These are phyloP conservation scores for Fagus crenata DNA, from an alignment of 306 rosid genomes.

Conservation along the genomic window DNA sequence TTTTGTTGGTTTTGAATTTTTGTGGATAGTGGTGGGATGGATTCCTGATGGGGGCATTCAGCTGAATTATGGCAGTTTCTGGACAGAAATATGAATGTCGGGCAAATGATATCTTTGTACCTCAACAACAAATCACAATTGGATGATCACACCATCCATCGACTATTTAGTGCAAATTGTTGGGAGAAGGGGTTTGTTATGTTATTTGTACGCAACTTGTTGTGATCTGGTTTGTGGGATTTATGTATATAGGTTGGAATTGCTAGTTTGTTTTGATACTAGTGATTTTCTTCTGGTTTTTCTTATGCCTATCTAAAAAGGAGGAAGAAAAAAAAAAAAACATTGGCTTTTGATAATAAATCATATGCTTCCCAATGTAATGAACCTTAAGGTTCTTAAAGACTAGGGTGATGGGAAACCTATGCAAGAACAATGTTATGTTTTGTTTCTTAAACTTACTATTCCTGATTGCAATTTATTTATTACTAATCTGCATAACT, in stretches of 20 bases:
- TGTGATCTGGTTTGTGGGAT: no score
- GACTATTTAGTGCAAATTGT: slow-evolving; percentile 93
- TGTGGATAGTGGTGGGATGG: no score
- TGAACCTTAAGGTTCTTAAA: neutral
- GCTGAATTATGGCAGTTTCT: slow-evolving; percentile 89
- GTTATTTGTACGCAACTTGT: neutral
- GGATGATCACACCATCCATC: slow-evolving; percentile 84
- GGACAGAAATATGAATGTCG: slow-evolving; percentile 77
- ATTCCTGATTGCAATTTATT: neutral
- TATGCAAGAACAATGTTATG: neutral
- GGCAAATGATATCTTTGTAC: slow-evolving; percentile 88
- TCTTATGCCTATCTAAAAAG: no score
- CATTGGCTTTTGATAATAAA: no score
- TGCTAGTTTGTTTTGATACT: neutral
- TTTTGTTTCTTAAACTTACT: neutral
- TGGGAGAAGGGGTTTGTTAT: slow-evolving; percentile 87
- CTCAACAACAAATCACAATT: slow-evolving; percentile 76
- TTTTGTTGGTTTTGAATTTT: no score
- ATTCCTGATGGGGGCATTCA: slow-evolving; percentile 44
- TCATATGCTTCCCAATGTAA: neutral
- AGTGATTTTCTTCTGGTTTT: no score
- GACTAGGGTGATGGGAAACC: no score
- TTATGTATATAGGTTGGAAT: no score
- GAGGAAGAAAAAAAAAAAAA: no score
- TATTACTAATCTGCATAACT: neutral